Evolutionary conservation across 148 eudicot species (phyloP).

Genomic region (Arbutus unedo): DNA sequence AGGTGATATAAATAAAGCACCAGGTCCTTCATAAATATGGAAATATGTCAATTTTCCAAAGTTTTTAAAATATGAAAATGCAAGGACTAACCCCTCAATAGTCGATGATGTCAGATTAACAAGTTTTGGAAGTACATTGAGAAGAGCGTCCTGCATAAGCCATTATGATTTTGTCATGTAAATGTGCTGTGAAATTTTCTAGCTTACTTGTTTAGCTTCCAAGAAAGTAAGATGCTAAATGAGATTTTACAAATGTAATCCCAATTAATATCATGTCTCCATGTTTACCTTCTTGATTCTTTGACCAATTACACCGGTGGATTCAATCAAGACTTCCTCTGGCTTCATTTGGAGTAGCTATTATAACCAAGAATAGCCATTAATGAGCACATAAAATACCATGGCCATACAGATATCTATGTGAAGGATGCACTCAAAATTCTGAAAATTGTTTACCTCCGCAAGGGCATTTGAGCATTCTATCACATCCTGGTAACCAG

Average conservation of each 20-base stretch:
- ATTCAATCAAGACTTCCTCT: slow-evolving; percentile 81
- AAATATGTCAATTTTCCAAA: not conserved
- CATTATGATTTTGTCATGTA: not conserved
- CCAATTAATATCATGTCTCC: not conserved
- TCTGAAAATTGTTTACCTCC: slow-evolving; percentile 43
- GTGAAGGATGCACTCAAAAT: slow-evolving; percentile 2
- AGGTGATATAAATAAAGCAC: not conserved
- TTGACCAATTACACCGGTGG: slow-evolving; percentile 97
- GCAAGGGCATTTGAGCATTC: slow-evolving; percentile 78
- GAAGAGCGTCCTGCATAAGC: slow-evolving; percentile 79
- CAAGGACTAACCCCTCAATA: slow-evolving; percentile 59
- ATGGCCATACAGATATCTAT: not conserved
- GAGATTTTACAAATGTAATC: not conserved
- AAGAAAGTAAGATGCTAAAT: not conserved
- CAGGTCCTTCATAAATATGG: not conserved
- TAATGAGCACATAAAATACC: not conserved
- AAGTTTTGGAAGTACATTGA: slow-evolving; percentile 71
- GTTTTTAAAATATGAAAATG: slow-evolving; percentile 5
- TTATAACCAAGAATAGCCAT: slow-evolving; percentile 12
- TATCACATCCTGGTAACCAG: slow-evolving; percentile 87
- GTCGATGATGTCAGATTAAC: slow-evolving; percentile 60
- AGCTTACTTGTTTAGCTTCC: not conserved
- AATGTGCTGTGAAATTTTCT: not conserved
- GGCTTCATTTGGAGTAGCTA: slow-evolving; percentile 68
- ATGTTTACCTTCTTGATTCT: slow-evolving; percentile 84